Evolutionary conservation across 257 asterid species (phyloP).

Genomic region (Solanum phureja): DNA sequence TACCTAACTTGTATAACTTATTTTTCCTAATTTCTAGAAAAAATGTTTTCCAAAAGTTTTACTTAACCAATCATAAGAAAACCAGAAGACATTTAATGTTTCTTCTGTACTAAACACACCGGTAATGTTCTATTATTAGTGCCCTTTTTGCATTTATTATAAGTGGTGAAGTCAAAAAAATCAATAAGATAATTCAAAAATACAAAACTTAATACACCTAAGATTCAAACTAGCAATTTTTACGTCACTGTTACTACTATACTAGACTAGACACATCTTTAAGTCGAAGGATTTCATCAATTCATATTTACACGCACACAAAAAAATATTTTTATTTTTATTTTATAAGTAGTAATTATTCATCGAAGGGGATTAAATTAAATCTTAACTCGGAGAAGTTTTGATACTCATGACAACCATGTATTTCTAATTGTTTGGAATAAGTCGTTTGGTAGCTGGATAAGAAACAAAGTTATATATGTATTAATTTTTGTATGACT

Average conservation of each 20-base stretch:
- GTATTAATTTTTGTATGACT: too few species aligned
- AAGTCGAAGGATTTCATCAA: background rate
- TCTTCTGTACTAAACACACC: background rate
- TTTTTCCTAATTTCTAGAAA: too few species aligned
- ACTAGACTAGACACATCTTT: background rate
- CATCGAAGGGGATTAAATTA: accelerated
- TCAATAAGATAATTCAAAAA: background rate
- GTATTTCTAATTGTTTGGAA: too few species aligned
- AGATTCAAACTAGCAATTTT: background rate
- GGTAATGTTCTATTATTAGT: background rate
- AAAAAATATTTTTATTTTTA: background rate
- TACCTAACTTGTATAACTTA: too few species aligned
- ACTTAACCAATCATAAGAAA: too few species aligned
- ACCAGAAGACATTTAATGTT: too few species aligned
- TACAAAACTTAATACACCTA: background rate
- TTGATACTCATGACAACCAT: background rate
- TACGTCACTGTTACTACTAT: background rate
- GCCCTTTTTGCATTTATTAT: background rate
- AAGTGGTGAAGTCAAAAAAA: background rate
- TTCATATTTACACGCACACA: background rate
- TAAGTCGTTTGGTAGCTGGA: too few species aligned
- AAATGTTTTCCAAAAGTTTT: too few species aligned
- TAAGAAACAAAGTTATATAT: too few species aligned
- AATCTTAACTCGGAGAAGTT: background rate
- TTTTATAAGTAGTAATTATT: background rate